Evolutionary conservation across 2,329 filamentous ascomycete species (phyloP), one percentile per base, ranked within the genome.

Genomic region (Neocatenulostroma microsporum): DNA sequence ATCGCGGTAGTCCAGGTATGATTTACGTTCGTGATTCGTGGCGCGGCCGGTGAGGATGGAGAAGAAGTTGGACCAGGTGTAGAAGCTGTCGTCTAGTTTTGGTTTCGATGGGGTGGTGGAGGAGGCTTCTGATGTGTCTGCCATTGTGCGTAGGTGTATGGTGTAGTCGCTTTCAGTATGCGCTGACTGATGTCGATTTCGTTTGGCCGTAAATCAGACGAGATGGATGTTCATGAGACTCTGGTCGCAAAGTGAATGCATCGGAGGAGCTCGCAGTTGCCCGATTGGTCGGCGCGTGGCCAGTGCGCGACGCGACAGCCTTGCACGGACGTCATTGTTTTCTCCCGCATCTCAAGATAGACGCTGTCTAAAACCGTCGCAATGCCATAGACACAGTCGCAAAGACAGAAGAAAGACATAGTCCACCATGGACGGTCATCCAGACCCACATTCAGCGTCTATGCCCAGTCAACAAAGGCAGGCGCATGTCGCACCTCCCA

Each of bases 41-140:
- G 91, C 79, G 8, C n/a, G 8, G 23, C 9, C 23, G 12, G 82
- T 78, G 33, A 94, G 68, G 62, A 88, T 82, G 51, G 76, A 76
- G 72, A 93, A 95, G 68, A 87, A 82, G 67, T 84, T 94, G 58
- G 82, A 74, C 82, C 85, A 94, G 41, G 59, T 70, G 56, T 69
- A 70, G 57, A 62, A 68, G 39, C 60, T 55, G 29, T 46, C 26
- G 50, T 60, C 52, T 36, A 43, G 34, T 13, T 21, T 34, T 13
- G 31, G 24, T 30, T 41, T 5, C 20, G 40, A 21, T 13, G 38
- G 20, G 21, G 41, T 24, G 26, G 44, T 26, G 23, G 36, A 29
- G 15, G 40, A 27, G 20, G 42, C n/a, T 25, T 29, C 32, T 17
- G 37, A 29, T 18, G 37, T 10, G 13, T 30, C 21, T 8, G 38